phyloP scores from a whole-genome alignment of 225 moss, liverwort and hornwort genomes.

The Physcomitrium patens region DNA sequence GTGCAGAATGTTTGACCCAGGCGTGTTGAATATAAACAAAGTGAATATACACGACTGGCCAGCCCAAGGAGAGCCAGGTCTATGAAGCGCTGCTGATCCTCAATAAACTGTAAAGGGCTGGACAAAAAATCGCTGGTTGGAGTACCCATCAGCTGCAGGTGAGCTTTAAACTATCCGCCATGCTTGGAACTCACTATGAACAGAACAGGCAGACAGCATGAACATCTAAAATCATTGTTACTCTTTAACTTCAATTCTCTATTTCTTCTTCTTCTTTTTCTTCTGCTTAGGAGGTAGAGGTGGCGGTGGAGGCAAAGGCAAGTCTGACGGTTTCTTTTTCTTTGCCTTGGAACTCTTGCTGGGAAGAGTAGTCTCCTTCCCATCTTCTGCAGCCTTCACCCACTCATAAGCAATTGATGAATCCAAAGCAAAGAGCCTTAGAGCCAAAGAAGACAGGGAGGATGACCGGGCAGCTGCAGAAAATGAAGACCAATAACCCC shows the following conservation, averaged over 20 bases:
- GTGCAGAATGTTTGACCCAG: constrained; percentile 36
- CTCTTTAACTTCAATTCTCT: constrained; percentile 35
- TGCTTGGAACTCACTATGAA: constrained; percentile 52
- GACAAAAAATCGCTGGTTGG: constrained; percentile 55
- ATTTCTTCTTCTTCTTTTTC: constrained; percentile 46
- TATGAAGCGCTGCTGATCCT: constrained; percentile 35
- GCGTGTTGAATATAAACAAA: constrained; percentile 53
- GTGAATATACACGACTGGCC: constrained; percentile 60
- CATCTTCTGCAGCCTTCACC: constrained; percentile 39
- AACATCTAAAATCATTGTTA: constrained; percentile 45
- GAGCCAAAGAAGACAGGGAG: constrained; percentile 72
- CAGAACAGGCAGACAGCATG: constrained; percentile 53
- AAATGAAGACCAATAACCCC: constrained; percentile 92
- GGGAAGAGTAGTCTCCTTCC: constrained; percentile 32
- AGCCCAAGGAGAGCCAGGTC: constrained; percentile 47
- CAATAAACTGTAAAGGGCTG: constrained; percentile 34
- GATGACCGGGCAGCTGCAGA: constrained; percentile 87
- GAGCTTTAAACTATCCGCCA: constrained; percentile 45
- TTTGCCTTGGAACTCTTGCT: constrained; percentile 42
- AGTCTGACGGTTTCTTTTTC: constrained; percentile 53
- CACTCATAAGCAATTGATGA: constrained; percentile 61
- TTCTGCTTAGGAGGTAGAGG: no score
- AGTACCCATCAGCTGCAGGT: constrained; percentile 54
- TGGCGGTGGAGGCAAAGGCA: constrained; percentile 46
- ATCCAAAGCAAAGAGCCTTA: constrained; percentile 85